A percentile compares a stretch with the other conserved stretches of the same genome.
Conservation (phyloP, 116 monocot species). For the Dioscorea cayenensis region DNA sequence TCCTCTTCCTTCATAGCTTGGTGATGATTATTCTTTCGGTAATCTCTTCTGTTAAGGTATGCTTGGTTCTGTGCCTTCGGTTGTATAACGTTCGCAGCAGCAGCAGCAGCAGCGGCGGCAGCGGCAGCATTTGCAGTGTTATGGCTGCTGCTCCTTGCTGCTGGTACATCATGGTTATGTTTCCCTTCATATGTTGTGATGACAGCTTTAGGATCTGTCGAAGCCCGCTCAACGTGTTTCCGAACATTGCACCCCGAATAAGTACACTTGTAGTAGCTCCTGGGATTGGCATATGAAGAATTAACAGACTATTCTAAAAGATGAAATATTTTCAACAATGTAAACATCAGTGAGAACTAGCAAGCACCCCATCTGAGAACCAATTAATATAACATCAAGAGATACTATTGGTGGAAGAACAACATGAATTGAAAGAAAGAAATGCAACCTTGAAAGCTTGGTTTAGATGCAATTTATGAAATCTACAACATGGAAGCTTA, state of each 20-base stretch:
- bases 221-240: constrained; percentile 82
- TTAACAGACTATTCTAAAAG: neutral
- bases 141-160: constrained; percentile 49
- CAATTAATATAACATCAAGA: neutral
- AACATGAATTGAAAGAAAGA: too few relatives aligned
- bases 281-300: constrained; percentile 7
- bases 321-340: neutral
- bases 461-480: too few relatives aligned
- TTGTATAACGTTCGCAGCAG: constrained; percentile 15
- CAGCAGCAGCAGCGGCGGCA: constrained; percentile 6
- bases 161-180: constrained; percentile 73
- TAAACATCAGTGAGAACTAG: neutral
- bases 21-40: constrained; percentile 10
- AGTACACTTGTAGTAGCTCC: constrained; percentile 98
- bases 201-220: constrained; percentile 54
- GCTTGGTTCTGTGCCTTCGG: constrained; percentile 14
- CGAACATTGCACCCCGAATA: constrained; percentile 58
- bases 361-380: neutral
- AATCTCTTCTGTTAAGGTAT: constrained; percentile 12
- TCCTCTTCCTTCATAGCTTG: constrained; percentile 33
- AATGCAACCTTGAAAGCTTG: too few relatives aligned
- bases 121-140: constrained; percentile 13
- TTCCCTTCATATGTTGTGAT: constrained; percentile 87
- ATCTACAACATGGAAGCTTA: too few relatives aligned
- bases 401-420: too few relatives aligned